phyloP scores from a whole-genome alignment of 2,329 filamentous ascomycete species.

The Intubia oerlemansii region DNA sequence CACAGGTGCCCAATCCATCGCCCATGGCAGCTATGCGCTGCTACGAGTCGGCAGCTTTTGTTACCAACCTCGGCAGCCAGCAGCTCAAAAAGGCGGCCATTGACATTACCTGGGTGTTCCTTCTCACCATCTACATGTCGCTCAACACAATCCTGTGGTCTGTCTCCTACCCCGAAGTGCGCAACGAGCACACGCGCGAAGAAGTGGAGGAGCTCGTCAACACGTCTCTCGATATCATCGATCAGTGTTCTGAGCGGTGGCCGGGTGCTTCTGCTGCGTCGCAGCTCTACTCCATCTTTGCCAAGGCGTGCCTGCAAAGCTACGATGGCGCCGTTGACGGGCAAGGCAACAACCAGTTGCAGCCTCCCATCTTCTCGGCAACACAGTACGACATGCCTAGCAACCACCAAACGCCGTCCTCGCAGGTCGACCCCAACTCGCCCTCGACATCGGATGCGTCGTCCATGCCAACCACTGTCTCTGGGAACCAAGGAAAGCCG shows the following conservation, averaged over 20 bases:
- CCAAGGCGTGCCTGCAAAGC: constrained; percentile 68
- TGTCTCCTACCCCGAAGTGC: constrained; percentile 68
- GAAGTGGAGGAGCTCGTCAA: constrained; percentile 58
- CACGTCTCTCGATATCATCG: constrained; percentile 56
- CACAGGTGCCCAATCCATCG: constrained; percentile 75
- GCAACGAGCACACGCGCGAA: constrained; percentile 47
- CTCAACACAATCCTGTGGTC: constrained; percentile 86
- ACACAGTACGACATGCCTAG: constrained; percentile 7
- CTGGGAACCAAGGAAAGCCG: constrained; percentile 9
- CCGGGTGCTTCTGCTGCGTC: constrained; percentile 72
- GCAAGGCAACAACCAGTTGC: too few species aligned
- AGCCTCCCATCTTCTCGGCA: constrained; percentile 7
- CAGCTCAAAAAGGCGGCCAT: constrained; percentile 58
- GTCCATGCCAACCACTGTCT: constrained; percentile 12
- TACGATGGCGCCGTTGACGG: constrained; percentile 42
- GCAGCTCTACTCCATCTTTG: constrained; percentile 69
- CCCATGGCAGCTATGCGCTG: constrained; percentile 58
- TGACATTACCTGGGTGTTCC: constrained; percentile 86
- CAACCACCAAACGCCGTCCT: constrained; percentile 22
- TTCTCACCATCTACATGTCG: constrained; percentile 74
- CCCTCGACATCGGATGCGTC: constrained; percentile 19
- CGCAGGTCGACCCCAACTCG: constrained; percentile 26
- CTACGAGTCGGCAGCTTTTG: constrained; percentile 62
- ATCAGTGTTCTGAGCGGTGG: constrained; percentile 70
- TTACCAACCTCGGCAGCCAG: constrained; percentile 60